Conservation (phyloP, 352 stramenopile genomes). For the Phytopythium aichiense region DNA sequence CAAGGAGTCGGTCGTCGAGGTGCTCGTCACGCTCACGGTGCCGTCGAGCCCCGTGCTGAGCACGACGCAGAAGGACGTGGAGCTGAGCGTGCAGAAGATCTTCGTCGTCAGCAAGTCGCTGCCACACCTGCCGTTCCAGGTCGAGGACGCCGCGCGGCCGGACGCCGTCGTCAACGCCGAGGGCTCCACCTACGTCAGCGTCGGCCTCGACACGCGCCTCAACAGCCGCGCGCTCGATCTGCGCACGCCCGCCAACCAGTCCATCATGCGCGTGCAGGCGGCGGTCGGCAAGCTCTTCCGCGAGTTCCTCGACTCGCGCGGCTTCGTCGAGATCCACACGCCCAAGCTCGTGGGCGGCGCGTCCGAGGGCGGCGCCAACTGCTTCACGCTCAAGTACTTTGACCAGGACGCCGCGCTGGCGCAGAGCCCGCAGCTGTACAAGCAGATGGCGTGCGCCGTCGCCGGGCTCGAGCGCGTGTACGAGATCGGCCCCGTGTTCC, state of each 20-base stretch:
- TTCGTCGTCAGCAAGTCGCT: constrained; percentile 95
- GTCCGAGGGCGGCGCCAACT: constrained; percentile 96
- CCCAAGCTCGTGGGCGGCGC: constrained; percentile 97
- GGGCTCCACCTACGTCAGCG: constrained; percentile 81
- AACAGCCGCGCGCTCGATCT: constrained; percentile 97
- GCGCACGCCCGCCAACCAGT: constrained; percentile 97
- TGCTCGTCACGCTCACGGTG: constrained; percentile 90
- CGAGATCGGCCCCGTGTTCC: constrained; percentile 99
- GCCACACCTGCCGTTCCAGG: constrained; percentile 89
- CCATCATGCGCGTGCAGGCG: constrained; percentile 97
- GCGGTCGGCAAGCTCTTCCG: constrained; percentile 97
- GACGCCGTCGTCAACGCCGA: constrained; percentile 83
- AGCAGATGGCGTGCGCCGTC: constrained; percentile 98
- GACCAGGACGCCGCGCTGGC: constrained; percentile 95
- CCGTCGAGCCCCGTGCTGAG: constrained; percentile 88
- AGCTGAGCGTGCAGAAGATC: constrained; percentile 93
- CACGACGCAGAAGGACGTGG: constrained; percentile 93
- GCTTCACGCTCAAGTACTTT: constrained; percentile 99
- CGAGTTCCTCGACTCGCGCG: constrained; percentile 92
- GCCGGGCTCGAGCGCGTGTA: constrained; percentile 98
- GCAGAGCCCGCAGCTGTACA: constrained; percentile 98
- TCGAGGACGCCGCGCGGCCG: constrained; percentile 93
- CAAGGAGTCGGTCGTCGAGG: constrained; percentile 96
- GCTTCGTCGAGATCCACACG: constrained; percentile 99
- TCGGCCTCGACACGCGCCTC: constrained; percentile 91